Percentiles rank a stretch among this genome's conserved stretches.
phyloP scores from a whole-genome alignment of 2,329 filamentous ascomycete genomes.

The Talaromyces atroroseus region DNA sequence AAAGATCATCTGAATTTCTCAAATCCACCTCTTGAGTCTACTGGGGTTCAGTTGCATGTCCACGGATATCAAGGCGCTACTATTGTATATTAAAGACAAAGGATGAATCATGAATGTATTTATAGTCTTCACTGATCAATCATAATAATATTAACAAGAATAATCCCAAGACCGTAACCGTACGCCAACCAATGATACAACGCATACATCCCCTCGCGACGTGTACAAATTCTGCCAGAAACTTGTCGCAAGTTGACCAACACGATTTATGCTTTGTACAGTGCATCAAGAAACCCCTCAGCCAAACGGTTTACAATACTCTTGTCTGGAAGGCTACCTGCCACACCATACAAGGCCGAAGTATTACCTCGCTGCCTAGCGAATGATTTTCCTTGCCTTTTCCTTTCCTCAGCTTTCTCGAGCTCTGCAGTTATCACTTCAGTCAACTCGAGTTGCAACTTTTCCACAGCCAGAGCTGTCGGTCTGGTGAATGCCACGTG shows the following conservation, averaged over 20 bases:
- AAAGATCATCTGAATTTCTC: background rate
- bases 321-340: conserved; percentile 92
- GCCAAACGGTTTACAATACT: conserved; percentile 87
- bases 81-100: conserved; percentile 15
- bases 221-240: background rate
- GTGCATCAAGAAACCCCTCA: conserved; percentile 81
- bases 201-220: background rate
- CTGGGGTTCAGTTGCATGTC: background rate
- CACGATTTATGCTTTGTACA: conserved; percentile 67
- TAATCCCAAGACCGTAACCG: background rate
- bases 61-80: background rate
- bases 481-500: conserved; percentile 92
- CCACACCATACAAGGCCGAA: conserved; percentile 88
- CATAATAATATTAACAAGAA: conserved; percentile 12
- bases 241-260: background rate
- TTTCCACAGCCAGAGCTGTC: conserved; percentile 73
- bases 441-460: conserved; percentile 65
- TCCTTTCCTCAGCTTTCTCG: conserved; percentile 70
- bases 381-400: conserved; percentile 53
- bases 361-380: conserved; percentile 59
- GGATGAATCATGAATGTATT: conserved; percentile 12
- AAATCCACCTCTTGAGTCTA: background rate
- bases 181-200: conserved; percentile 8
- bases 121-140: conserved; percentile 3
- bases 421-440: conserved; percentile 60